Base-by-base conservation (phyloP, 345 rosid species). In the Bretschneidera sinensis region DNA sequence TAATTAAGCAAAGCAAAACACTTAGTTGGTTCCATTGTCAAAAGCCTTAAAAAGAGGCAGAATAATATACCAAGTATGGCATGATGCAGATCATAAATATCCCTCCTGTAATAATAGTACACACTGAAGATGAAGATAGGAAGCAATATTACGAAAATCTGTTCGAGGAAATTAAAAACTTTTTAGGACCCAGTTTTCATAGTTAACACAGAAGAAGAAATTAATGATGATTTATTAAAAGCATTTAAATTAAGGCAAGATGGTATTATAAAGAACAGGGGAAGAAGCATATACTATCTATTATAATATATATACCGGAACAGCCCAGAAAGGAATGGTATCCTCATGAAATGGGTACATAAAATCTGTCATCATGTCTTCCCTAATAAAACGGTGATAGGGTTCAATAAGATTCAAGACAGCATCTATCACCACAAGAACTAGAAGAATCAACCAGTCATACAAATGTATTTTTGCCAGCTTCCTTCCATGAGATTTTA, bases 251-350 rank as follows among this genome's bases (percentile, higher is more conserved):
- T 23, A 24, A 6, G 22, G 4, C 23, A 24, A 17, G 15, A 21
- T 18, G 16, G 54, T 51, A 23, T 10, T 58, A 25, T 16, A 20
- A 9, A 54, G 28, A 16, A 17, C 17, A 21, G 23, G 25, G 45
- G n/a, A n/a, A n/a, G n/a, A n/a, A n/a, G n/a, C n/a, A n/a, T n/a
- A n/a, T n/a, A n/a, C n/a, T n/a, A n/a, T n/a, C n/a, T n/a, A n/a
- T n/a, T n/a, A 39, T 39, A 4, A 5, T 5, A 11, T 39, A 13
- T 13, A 20, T 70, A 85, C 84, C 17, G 85, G 87, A 34, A 86
- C 89, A 68, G 82, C 79, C 92, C 87, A 83, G 57, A 78, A 51
- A 13, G 89, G 92, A 19, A 86, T 74, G 7, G 87, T 79, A 24
- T 83, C 81, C 17, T 66, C 0, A 60, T 65, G 75, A 24, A 86